These are phyloP conservation scores for sunflower (Helianthus annuus) DNA, from an alignment of 129 eudicot species.

Conservation along the genomic window HanXRQr2.0-SUNRISE NC_035445.2:82918073-82918572, in stretches of 20 bases:
- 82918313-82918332: conserved; percentile 87
- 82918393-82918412: neutral
- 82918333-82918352: conserved; percentile 77
- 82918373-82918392: conserved; percentile 17
- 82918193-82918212: neutral
- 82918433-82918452: neutral
- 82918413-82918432: neutral
- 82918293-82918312: conserved; percentile 83
- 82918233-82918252: conserved; percentile 82
- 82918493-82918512: conserved; percentile 87
- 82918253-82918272: conserved; percentile 69
- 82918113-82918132: conserved; percentile 89
- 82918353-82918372: conserved; percentile 41
- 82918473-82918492: conserved; percentile 80
- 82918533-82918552: conserved; percentile 38
- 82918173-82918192: conserved; percentile 16
- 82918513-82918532: conserved; percentile 99
- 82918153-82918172: conserved; percentile 15
- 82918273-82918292: conserved; percentile 97
- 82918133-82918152: conserved; percentile 65
- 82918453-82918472: conserved; percentile 86
- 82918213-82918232: conserved; percentile 77
- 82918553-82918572: conserved; percentile 4
- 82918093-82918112: conserved; percentile 80
- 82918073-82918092: conserved; percentile 91